Conservation (phyloP, 192 early-diverging fungal genomes). For the Dispira parvispora region DNA sequence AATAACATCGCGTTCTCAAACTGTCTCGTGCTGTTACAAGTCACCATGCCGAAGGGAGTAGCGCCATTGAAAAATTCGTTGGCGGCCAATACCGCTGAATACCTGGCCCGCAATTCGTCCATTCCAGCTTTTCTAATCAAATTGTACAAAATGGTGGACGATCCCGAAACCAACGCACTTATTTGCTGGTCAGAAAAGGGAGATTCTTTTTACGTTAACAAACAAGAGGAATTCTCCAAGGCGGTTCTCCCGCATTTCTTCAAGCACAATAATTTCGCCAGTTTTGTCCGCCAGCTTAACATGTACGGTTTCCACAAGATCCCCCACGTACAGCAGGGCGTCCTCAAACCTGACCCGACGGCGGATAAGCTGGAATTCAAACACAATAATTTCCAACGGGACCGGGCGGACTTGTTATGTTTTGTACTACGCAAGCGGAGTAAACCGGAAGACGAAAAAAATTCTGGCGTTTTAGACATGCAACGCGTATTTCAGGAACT, state of each 20-base stretch:
- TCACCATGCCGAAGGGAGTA: conserved; percentile 2
- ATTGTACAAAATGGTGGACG: conserved; percentile 89
- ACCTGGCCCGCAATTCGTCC: conserved; percentile 20
- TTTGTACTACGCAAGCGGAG: conserved; percentile 77
- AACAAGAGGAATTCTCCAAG: conserved; percentile 65
- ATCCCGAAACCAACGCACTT: conserved; percentile 59
- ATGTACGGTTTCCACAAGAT: conserved; percentile 98
- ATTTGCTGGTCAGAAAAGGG: conserved; percentile 85
- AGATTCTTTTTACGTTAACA: conserved; percentile 61
- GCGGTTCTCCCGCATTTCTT: conserved; percentile 71
- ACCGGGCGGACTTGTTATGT: conserved; percentile 75
- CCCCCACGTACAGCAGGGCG: conserved; percentile 84
- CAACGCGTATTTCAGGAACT: conserved; percentile 54
- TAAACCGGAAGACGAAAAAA: conserved; percentile 24
- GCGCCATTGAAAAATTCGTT: neutral
- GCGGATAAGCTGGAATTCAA: conserved; percentile 86
- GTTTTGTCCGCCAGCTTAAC: conserved; percentile 84
- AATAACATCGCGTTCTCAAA: neutral
- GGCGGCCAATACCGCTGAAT: neutral
- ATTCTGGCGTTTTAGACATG: conserved; percentile 29
- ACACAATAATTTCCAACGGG: conserved; percentile 77
- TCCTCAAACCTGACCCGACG: conserved; percentile 51
- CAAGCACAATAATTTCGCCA: conserved; percentile 84
- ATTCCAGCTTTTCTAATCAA: conserved; percentile 91
- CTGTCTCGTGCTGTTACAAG: neutral